Evolutionary conservation across 2,329 filamentous ascomycete species (phyloP).

Genomic region (Blastomyces silverae): DNA sequence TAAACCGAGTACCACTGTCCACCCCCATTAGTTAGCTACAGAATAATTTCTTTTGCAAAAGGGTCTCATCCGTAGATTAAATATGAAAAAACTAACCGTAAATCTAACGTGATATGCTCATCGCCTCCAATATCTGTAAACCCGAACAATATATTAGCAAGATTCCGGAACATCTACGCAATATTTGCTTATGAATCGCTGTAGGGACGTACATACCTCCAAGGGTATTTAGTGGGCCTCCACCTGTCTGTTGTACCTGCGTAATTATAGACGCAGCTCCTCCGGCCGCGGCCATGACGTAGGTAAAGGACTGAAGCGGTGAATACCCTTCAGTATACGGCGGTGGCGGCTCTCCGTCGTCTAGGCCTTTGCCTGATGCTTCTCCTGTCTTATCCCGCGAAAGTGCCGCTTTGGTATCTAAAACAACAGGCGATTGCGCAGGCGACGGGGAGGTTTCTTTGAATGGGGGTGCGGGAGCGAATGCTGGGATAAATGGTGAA

Average conservation of each 20-base stretch:
- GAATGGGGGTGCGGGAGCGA: conserved; percentile 48
- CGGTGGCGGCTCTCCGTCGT: conserved; percentile 87
- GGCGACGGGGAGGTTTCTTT: conserved; percentile 44
- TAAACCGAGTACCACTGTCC: conserved; percentile 61
- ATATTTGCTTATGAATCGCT: not conserved
- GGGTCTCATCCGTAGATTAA: not conserved
- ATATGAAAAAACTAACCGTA: conserved; percentile 57
- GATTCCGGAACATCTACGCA: not conserved
- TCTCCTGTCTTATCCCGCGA: conserved; percentile 74
- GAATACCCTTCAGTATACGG: conserved; percentile 94
- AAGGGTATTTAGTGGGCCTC: conserved; percentile 77
- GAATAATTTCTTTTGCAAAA: conserved; percentile 19
- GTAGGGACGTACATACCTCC: conserved; percentile 56
- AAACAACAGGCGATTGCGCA: conserved; percentile 46
- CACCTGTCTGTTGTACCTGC: conserved; percentile 89
- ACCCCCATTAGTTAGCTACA: conserved; percentile 15
- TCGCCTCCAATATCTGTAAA: conserved; percentile 50
- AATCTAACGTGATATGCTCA: conserved; percentile 90
- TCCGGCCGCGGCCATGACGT: conserved; percentile 96
- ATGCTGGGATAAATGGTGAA: conserved; percentile 44
- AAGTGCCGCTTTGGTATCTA: conserved; percentile 77
- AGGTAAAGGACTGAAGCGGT: conserved; percentile 85
- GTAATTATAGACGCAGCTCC: conserved; percentile 98
- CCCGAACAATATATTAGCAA: not conserved
- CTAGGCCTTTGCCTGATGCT: conserved; percentile 61